Base-by-base conservation (phyloP, 441 rosid genomes). In the Euphorbia neoarborescens region DNA sequence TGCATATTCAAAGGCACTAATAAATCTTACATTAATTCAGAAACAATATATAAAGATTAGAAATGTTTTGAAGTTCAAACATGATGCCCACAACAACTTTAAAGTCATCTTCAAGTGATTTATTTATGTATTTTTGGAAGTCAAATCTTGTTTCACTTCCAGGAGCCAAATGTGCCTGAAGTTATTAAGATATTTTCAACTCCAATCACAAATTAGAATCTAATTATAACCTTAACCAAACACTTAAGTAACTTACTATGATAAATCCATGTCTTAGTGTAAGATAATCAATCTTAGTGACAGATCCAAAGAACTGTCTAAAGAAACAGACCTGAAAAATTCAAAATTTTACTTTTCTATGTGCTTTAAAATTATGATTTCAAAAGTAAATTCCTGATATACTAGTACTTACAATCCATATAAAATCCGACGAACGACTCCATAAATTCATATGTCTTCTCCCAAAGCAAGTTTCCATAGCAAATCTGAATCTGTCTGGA, bases 401-500 rank as follows among this genome's bases (percentile, higher is more conserved):
- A 42, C 46, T 58, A n/a, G n/a, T n/a, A 73, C 97, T 88, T 82
- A 94, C 99, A 79, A 89, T 87, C 97, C 97, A 94, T 46, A 94
- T 83, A 66, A 84, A 75, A 71, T 85, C 44, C 13, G 89, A 38
- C 32, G 96, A 82, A 30, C 77, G 69, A 82, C 90, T 92, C 99
- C 98, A 92, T 9, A 82, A 62, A 48, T 75, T 87, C 73, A 92
- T 51, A 76, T 94, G 98, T 66, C 98, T 83, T 34, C 94, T 77
- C 51, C 98, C 99, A 51, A 94, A 94, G 0, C 97, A 89, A 19
- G 99, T 91, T 34, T 94, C 97, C 73, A 94, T 91, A 65, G 99
- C 89, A 77, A 90, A 90, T 69, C 99, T 82, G 76, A 92, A 94
- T 81, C 97, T 89, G 82, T 91, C 89, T n/a, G 99, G 97, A 79